Conservation (phyloP, 169 alveolate genomes). For the Eimeria acervulina region DNA sequence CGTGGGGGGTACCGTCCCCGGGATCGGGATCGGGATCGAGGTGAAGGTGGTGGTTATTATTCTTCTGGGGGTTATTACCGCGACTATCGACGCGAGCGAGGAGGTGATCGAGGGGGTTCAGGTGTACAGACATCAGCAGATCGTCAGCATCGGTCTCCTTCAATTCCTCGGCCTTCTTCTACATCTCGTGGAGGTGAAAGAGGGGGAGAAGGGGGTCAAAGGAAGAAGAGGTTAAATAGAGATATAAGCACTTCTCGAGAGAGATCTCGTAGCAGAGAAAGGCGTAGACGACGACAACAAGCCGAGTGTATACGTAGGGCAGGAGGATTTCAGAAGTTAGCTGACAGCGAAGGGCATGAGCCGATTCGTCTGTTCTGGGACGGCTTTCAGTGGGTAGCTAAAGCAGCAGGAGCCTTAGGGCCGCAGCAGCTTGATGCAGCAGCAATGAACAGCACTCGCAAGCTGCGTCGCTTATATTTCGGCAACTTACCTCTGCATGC, state of each 20-base stretch:
- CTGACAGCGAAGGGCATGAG: constrained; percentile 95
- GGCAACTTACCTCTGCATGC: constrained; percentile 94
- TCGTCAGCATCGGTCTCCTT: not conserved
- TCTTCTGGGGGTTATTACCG: not conserved
- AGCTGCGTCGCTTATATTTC: constrained; percentile 93
- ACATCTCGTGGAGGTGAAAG: not conserved
- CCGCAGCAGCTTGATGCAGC: constrained; percentile 91
- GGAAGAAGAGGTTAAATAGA: constrained; percentile 25
- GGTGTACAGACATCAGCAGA: not conserved
- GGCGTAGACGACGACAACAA: constrained; percentile 85
- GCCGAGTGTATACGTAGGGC: constrained; percentile 90
- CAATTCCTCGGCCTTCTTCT: not conserved
- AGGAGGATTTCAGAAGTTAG: constrained; percentile 95
- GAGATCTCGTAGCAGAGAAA: constrained; percentile 87
- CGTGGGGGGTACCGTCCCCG: not conserved
- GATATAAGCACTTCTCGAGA: constrained; percentile 55
- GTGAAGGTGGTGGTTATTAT: no score
- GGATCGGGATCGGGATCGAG: no score
- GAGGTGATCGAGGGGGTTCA: not conserved
- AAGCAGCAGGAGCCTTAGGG: constrained; percentile 90
- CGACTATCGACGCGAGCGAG: constrained; percentile 17
- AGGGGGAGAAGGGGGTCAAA: not conserved
- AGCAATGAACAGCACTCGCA: constrained; percentile 93
- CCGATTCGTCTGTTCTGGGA: constrained; percentile 96
- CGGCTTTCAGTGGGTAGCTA: constrained; percentile 97